These are phyloP conservation scores for Irpex sp. DNA, from an alignment of 1,284 basidiomycete species.

Conservation along the genomic window DNA sequence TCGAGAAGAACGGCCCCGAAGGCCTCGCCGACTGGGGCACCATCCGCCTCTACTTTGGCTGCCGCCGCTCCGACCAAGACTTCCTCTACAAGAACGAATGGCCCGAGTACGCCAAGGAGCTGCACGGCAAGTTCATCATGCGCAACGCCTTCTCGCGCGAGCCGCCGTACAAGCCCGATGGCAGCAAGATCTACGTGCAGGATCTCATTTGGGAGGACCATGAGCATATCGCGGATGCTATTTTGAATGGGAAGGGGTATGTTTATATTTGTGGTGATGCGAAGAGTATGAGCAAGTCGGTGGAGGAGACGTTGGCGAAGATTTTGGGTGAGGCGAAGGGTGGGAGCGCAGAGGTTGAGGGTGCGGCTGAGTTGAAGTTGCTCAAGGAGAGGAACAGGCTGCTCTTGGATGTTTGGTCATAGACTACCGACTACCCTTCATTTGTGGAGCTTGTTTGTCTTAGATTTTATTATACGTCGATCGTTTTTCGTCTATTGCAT, in stretches of 20 bases:
- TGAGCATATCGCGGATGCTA: slow-evolving; percentile 80
- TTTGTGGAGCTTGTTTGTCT: neutral
- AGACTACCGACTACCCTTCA: neutral
- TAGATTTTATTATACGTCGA: neutral
- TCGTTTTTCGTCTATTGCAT: too few relatives aligned
- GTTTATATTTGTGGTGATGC: slow-evolving; percentile 97
- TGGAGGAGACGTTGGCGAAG: slow-evolving; percentile 82
- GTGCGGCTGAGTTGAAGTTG: slow-evolving; percentile 86
- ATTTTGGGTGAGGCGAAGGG: slow-evolving; percentile 95
- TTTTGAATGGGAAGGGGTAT: slow-evolving; percentile 92
- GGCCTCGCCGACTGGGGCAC: slow-evolving; percentile 94
- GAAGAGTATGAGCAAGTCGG: slow-evolving; percentile 92
- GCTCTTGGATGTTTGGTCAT: slow-evolving; percentile 75
- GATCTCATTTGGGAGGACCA: slow-evolving; percentile 89
- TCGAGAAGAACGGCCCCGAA: slow-evolving; percentile 90
- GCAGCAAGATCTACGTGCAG: slow-evolving; percentile 97
- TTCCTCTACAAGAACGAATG: slow-evolving; percentile 96
- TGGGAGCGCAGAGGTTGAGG: slow-evolving; percentile 81
- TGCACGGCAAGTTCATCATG: slow-evolving; percentile 89
- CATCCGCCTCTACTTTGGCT: slow-evolving; percentile 95
- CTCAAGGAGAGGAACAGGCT: slow-evolving; percentile 89
- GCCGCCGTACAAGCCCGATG: slow-evolving; percentile 81
- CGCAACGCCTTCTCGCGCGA: slow-evolving; percentile 89
- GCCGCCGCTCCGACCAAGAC: slow-evolving; percentile 84
- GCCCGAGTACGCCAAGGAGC: slow-evolving; percentile 82